Evolutionary conservation across 371 early-diverging fungal genomes (phyloP), one percentile per base, ranked within the genome.

Genomic region (Apophysomyces sp.): DNA sequence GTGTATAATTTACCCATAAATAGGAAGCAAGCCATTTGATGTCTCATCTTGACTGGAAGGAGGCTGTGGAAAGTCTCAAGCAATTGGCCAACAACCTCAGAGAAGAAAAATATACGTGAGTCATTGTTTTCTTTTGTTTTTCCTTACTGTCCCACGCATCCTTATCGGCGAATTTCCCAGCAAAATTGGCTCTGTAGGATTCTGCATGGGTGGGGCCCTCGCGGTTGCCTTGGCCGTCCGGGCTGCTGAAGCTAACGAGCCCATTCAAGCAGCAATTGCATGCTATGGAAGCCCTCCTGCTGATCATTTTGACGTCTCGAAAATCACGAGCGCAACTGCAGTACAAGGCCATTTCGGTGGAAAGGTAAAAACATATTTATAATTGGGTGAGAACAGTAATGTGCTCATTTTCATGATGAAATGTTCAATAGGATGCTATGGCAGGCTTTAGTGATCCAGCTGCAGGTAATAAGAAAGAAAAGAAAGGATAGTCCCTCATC

Each of bases 201-300:
- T 81, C 60, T 80, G 81, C 40, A 80, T 83, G 73, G 84, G 84
- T 15, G 84, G 83, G 41, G 82, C 72, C 5, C 54, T 81, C n/a
- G 71, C 72, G 2, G 57, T 84, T 26, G 80, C 80, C 12, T 52
- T 79, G 8, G 76, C 80, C 16, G 57, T 67, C 9, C 62, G 61
- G 12, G 60, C 80, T 55, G 66, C 71, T 11, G 56, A 40, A 15
- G 49, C 58, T 8, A 49, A 52, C 2, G 56, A 55, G 6, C 81
- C 82, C 8, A 55, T 80, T 3, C 65, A 71, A 51, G 80, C 79
- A n/a, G 66, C 65, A 30, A 60, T 74, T 29, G 58, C 80, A 4
- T 82, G 80, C 57, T 84, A 84, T 58, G 84, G 84, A 28, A 68
- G 69, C 28, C 78, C 84, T 5, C 67, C 79, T 16, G 39, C 36